These are phyloP conservation scores for Scheffersomyces cryptocercus DNA, from an alignment of 1,139 yeast species.

Conservation along the genomic window DNA sequence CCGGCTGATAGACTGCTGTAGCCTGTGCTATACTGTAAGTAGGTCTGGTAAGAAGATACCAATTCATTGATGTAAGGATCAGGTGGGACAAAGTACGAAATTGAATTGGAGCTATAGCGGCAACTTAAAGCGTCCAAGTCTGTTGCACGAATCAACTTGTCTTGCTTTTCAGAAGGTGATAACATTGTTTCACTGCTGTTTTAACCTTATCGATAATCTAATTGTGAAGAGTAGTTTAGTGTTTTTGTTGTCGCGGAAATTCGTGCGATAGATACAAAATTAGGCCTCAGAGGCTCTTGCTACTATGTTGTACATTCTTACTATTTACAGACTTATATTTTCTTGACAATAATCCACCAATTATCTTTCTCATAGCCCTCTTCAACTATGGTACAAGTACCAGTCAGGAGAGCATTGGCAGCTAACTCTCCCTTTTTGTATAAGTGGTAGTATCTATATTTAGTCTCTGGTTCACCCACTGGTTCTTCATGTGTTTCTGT, in stretches of 20 bases:
- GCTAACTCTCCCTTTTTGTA: constrained; percentile 82
- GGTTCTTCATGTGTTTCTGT: background rate
- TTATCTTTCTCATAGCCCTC: constrained; percentile 91
- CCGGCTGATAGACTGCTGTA: constrained; percentile 42
- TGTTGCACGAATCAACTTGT: constrained; percentile 63
- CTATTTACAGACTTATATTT: constrained; percentile 4
- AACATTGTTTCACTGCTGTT: constrained; percentile 21
- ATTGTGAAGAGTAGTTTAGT: no score
- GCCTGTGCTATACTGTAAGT: constrained; percentile 41
- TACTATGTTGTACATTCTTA: no score
- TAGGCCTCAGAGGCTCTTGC: no score
- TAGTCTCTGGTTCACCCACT: constrained; percentile 33
- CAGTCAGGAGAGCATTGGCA: constrained; percentile 66
- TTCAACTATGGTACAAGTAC: constrained; percentile 59
- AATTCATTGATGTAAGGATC: constrained; percentile 54
- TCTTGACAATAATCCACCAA: constrained; percentile 69
- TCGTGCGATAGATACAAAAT: no score
- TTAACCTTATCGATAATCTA: no score
- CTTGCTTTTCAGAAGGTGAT: constrained; percentile 40
- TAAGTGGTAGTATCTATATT: constrained; percentile 84
- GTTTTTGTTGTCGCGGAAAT: no score
- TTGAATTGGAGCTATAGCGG: constrained; percentile 57
- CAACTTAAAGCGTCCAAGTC: constrained; percentile 86
- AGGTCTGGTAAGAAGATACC: constrained; percentile 38
- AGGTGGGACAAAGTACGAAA: constrained; percentile 49